Evolutionary conservation across 2,329 filamentous ascomycete species (phyloP), one percentile per base, ranked within the genome.

Genomic region (Fusarium devonianum): DNA sequence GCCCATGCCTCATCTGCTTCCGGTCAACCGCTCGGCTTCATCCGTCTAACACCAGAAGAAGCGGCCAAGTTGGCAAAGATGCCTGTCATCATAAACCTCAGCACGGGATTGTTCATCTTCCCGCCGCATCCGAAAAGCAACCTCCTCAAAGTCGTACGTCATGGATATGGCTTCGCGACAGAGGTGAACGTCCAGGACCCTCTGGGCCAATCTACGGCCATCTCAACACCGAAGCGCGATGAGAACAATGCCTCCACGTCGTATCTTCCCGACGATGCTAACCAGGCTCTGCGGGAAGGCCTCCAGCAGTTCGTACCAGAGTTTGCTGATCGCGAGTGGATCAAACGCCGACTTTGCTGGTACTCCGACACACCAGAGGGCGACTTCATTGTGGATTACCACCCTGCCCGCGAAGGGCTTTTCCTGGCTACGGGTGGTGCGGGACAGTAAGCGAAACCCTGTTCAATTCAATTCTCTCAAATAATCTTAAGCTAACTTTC

Each of bases 1-100:
- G 76, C 80, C 18, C 85, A 86, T 32, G 78, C 84, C 11, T 81
- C 79, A 17, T 78, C 82, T 43, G 82, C 85, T 0, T 87, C 85
- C 0, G 87, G 85, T 1, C 87, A 90, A 58, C 77, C 80, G 0
- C 70, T 90, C 11, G 83, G 81, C 0, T 90, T 88, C 70, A 76
- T 89, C 53, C 75, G 78, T 44, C 77, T 90, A 40, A 82, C 80
- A 0, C 66, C 76, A 4, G 75, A 77, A 2, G 87, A 90, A 67
- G 78, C 86, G 63, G 66, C 69, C 2, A 68, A 66, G 2, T 71
- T 89, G 10, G 72, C 71, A 34, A 66, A 76, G 11, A 78, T 82
- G 64, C 87, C 87, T 0, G 85, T 86, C 5, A 71, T 84, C 16
- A 72, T 85, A 26, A 81, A 84, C 62, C 70, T 83, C 46, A 75